These are phyloP conservation scores for Platanus orientalis DNA, from an alignment of 164 flowering plant species.

Conservation along the genomic window DNA sequence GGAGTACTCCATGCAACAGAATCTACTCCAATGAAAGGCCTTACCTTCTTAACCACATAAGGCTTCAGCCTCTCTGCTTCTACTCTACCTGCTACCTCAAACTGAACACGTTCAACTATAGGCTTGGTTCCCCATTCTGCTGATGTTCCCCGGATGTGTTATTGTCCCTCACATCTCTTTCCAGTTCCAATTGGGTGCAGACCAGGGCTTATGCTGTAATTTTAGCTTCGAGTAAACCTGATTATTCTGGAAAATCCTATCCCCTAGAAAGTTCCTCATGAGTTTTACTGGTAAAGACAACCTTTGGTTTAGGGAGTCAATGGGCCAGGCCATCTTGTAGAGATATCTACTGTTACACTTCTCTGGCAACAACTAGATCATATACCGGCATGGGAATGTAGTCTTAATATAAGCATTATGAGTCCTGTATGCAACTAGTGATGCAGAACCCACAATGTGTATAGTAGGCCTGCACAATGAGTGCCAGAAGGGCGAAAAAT, in stretches of 20 bases:
- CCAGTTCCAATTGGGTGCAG: constrained; percentile 54
- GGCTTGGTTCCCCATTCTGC: constrained; percentile 76
- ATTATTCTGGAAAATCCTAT: constrained; percentile 23
- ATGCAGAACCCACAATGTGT: constrained; percentile 51
- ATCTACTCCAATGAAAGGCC: constrained; percentile 45
- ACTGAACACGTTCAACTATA: constrained; percentile 38
- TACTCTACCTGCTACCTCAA: constrained; percentile 54
- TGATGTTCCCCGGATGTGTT: constrained; percentile 23
- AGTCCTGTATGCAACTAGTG: constrained; percentile 45
- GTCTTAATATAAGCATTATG: constrained; percentile 35
- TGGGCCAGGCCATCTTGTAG: constrained; percentile 26
- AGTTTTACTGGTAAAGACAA: constrained; percentile 39
- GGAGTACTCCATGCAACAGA: constrained; percentile 62
- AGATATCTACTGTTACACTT: constrained; percentile 42
- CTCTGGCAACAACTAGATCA: constrained; percentile 49
- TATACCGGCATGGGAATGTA: constrained; percentile 22
- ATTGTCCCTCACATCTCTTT: constrained; percentile 34
- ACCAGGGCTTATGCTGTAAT: constrained; percentile 35
- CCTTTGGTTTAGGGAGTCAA: constrained; percentile 31
- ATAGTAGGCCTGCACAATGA: constrained; percentile 44
- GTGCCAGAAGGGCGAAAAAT: constrained; percentile 25
- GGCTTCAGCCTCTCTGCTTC: constrained; percentile 53
- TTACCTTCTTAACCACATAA: constrained; percentile 37
- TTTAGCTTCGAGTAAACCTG: constrained; percentile 36
- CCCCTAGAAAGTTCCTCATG: constrained; percentile 30